Conservation (phyloP, 164 flowering plant genomes). For the Nymphaea thermarum region DNA sequence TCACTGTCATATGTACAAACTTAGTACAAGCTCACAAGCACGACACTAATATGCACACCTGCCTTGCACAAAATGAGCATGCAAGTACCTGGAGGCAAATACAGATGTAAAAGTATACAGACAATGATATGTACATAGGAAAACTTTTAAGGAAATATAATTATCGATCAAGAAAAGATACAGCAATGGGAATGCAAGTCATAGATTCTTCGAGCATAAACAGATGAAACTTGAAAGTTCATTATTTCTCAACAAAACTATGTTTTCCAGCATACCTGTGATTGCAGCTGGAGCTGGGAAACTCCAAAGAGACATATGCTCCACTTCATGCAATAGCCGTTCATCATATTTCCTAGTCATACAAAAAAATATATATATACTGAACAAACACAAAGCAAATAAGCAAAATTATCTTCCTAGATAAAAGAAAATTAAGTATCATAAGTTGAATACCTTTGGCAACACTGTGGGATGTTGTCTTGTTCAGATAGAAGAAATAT, state of each 20-base stretch:
- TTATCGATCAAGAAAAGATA: too few species aligned
- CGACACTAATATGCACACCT: too few species aligned
- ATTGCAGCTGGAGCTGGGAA: constrained; percentile 48
- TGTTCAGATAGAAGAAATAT: constrained; percentile 38
- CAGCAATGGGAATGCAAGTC: too few species aligned
- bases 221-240: background rate
- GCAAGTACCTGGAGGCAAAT: too few species aligned
- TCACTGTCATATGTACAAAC: too few species aligned
- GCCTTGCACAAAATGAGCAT: too few species aligned
- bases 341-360: constrained; percentile 23
- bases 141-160: too few species aligned
- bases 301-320: constrained; percentile 44
- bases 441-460: constrained; percentile 30
- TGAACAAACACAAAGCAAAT: background rate
- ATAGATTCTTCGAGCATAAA: background rate
- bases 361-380: background rate
- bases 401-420: background rate
- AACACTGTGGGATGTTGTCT: constrained; percentile 21
- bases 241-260: background rate
- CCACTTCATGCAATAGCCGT: constrained; percentile 24
- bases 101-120: too few species aligned
- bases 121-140: too few species aligned
- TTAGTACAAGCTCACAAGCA: too few species aligned
- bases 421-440: background rate
- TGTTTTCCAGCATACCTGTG: constrained; percentile 30